Conservation (phyloP, 768 basidiomycete species). For the Termitomyces sp. region DNA sequence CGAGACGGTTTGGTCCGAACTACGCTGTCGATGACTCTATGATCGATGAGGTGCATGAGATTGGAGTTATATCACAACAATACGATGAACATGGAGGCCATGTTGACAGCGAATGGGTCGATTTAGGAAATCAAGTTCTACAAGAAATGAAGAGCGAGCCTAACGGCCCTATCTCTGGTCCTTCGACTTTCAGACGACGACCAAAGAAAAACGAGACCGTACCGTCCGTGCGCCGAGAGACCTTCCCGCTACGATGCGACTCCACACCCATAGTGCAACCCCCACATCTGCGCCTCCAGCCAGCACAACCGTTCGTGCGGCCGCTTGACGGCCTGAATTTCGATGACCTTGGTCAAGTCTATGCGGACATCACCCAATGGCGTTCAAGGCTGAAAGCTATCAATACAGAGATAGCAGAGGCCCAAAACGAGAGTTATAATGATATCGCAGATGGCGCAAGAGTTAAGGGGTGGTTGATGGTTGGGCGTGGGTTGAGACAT, state of each 20-base stretch:
- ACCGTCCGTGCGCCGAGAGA: constrained; percentile 44
- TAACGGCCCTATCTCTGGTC: constrained; percentile 32
- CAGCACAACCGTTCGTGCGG: constrained; percentile 65
- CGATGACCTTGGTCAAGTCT: constrained; percentile 59
- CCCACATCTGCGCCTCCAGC: constrained; percentile 66
- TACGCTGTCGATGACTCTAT: constrained; percentile 30
- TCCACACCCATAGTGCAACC: constrained; percentile 41
- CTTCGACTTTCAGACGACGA: constrained; percentile 31
- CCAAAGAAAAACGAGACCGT: constrained; percentile 30
- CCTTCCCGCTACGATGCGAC: constrained; percentile 54
- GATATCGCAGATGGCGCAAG: constrained; percentile 67
- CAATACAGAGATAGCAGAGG: constrained; percentile 67
- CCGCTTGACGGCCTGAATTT: constrained; percentile 70
- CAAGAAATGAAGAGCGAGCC: constrained; percentile 31
- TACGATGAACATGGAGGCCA: constrained; percentile 18
- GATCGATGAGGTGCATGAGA: constrained; percentile 32
- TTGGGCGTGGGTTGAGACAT: constrained; percentile 62
- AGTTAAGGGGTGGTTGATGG: constrained; percentile 74
- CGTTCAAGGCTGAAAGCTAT: constrained; percentile 65
- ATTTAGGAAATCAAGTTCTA: constrained; percentile 42
- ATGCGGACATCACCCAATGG: constrained; percentile 66
- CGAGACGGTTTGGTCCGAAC: constrained; percentile 51
- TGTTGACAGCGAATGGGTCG: constrained; percentile 54
- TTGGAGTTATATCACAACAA: constrained; percentile 23
- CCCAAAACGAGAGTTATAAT: constrained; percentile 60